Evolutionary conservation across 2,329 filamentous ascomycete species (phyloP).

Genomic region (Hypoxylon sp.): DNA sequence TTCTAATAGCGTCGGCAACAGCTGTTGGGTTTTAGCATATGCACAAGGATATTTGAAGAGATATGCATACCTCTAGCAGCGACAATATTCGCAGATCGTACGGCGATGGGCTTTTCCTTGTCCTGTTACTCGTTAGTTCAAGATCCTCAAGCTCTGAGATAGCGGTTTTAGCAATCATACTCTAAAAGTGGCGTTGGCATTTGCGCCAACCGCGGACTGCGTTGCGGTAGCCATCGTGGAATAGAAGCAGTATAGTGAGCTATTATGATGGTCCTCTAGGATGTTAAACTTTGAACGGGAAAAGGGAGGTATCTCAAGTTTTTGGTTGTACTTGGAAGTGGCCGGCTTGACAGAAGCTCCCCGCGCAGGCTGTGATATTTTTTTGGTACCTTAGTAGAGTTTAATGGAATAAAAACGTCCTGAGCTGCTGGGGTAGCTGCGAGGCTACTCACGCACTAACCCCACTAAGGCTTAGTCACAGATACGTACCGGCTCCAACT

Average conservation of each 20-base stretch:
- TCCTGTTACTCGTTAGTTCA: conserved; percentile 62
- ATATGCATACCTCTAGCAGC: conserved; percentile 86
- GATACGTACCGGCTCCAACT: conserved; percentile 10
- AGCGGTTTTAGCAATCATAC: conserved; percentile 57
- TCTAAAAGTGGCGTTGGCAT: conserved; percentile 70
- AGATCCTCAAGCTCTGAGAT: conserved; percentile 16
- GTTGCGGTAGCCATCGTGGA: conserved; percentile 63
- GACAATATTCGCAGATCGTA: conserved; percentile 96
- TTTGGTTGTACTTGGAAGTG: conserved; percentile 14
- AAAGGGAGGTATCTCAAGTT: conserved; percentile 8
- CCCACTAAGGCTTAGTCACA: conserved; percentile 25
- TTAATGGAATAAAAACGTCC: conserved; percentile 44
- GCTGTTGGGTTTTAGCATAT: conserved; percentile 67
- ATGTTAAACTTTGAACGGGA: conserved; percentile 2
- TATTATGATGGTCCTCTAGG: not conserved
- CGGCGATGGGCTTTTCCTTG: conserved; percentile 99
- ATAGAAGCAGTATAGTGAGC: not conserved
- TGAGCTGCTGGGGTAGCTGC: conserved; percentile 48
- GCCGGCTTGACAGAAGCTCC: conserved; percentile 28
- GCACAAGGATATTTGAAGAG: conserved; percentile 42
- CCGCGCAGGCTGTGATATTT: conserved; percentile 44
- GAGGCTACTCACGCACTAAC: conserved; percentile 49
- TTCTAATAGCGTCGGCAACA: conserved; percentile 97
- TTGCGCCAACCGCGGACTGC: conserved; percentile 55
- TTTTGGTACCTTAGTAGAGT: conserved; percentile 31